Conservation (phyloP, 306 rosid species). For the Ormosia semicastrata region DNA sequence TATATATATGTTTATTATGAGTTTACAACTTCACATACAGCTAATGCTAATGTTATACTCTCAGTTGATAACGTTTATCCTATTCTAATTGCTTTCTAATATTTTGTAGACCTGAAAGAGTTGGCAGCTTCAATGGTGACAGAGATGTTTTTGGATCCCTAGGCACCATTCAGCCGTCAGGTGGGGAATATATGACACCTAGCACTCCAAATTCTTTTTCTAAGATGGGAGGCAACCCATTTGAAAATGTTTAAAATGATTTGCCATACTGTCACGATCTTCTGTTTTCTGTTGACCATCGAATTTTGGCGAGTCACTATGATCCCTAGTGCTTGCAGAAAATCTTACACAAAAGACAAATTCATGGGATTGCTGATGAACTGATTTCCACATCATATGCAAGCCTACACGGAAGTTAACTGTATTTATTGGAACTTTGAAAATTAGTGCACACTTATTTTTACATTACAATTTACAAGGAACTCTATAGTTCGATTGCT, state of each 20-base stretch:
- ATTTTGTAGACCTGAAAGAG: conserved; percentile 42
- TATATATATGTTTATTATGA: not conserved
- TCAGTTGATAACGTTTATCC: not conserved
- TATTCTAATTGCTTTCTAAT: not conserved
- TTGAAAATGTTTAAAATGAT: conserved; percentile 32
- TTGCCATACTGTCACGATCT: not conserved
- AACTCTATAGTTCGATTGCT: not conserved
- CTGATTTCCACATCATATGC: not conserved
- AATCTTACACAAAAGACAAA: not conserved
- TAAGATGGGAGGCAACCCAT: conserved; percentile 64
- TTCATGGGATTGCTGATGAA: not conserved
- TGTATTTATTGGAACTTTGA: not conserved
- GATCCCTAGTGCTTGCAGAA: not conserved
- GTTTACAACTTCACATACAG: not conserved
- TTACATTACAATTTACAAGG: not conserved
- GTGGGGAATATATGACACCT: conserved; percentile 24
- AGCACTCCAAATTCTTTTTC: conserved; percentile 30
- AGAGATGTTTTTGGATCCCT: conserved; percentile 28
- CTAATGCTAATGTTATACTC: not conserved
- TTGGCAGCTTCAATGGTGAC: conserved; percentile 29
- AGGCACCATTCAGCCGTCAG: conserved; percentile 35
- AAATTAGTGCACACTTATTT: not conserved
- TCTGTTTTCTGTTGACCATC: not conserved
- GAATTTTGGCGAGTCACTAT: not conserved
- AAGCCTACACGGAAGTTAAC: not conserved